Conservation (phyloP, 163 green algal genomes). For the Coccomyxa subellipsoidea region DNA sequence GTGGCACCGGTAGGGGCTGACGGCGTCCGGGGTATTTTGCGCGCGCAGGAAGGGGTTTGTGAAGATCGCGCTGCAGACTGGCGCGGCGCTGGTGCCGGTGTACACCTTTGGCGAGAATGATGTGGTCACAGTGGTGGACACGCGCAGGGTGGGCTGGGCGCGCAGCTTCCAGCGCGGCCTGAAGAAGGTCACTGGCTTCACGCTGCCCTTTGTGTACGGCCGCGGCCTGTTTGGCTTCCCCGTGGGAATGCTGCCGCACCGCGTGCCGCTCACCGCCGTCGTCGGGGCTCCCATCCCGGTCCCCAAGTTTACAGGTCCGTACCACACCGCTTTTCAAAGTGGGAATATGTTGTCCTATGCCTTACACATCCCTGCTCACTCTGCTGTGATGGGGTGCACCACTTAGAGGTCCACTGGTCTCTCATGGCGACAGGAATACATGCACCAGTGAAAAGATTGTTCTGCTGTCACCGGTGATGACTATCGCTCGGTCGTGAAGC, state of each 20-base stretch:
- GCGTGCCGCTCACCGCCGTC: conserved; percentile 1
- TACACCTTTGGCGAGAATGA: conserved; percentile 51
- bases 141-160: background rate
- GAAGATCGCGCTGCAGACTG: conserved; percentile 44
- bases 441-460: too few species aligned
- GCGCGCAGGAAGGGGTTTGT: conserved; percentile 48
- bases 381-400: too few species aligned
- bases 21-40: too few species aligned
- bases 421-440: too few species aligned
- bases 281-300: background rate
- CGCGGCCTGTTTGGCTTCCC: background rate
- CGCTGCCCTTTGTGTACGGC: background rate
- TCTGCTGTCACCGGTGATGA: too few species aligned
- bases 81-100: conserved; percentile 49
- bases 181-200: background rate
- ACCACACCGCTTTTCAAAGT: background rate
- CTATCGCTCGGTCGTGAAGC: too few species aligned
- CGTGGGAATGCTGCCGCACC: conserved; percentile 1
- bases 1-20: too few species aligned
- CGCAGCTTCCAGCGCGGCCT: background rate
- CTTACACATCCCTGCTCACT: too few species aligned
- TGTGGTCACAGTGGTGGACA: conserved; percentile 24
- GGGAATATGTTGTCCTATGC: too few species aligned
- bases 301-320: background rate
- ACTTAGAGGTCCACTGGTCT: too few species aligned